Conservation (phyloP, 2,329 filamentous ascomycete species). For the Aurifilum marmelostoma region DNA sequence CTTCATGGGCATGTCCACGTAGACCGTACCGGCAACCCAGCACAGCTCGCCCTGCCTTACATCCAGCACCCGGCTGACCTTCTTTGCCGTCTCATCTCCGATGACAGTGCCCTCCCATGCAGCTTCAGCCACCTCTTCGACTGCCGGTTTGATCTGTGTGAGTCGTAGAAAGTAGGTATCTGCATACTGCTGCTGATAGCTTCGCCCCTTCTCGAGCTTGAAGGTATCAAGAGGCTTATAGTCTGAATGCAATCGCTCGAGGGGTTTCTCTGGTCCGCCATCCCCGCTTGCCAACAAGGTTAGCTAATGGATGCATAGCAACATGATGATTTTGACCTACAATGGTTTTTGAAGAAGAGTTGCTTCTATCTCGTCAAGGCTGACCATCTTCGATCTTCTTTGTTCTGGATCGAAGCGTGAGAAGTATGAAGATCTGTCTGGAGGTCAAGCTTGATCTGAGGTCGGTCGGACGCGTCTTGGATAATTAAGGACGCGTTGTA, state of each 20-base stretch:
- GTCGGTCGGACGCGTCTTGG: slow-evolving; percentile 27
- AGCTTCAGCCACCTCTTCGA: slow-evolving; percentile 72
- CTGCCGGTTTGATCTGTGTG: slow-evolving; percentile 80
- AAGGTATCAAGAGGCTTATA: slow-evolving; percentile 82
- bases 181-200: slow-evolving; percentile 93
- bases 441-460: slow-evolving; percentile 17
- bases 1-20: slow-evolving; percentile 96
- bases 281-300: slow-evolving; percentile 38
- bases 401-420: slow-evolving; percentile 12
- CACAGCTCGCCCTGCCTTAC: slow-evolving; percentile 94
- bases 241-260: slow-evolving; percentile 53
- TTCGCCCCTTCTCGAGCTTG: slow-evolving; percentile 67
- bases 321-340: slow-evolving; percentile 41
- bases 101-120: slow-evolving; percentile 81
- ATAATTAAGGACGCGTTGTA: slow-evolving; percentile 13
- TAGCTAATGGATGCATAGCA: slow-evolving; percentile 20
- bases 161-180: slow-evolving; percentile 97
- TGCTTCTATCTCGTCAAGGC: slow-evolving; percentile 47
- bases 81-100: slow-evolving; percentile 71
- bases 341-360: slow-evolving; percentile 53
- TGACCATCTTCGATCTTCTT: slow-evolving; percentile 43
- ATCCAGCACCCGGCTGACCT: slow-evolving; percentile 87
- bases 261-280: slow-evolving; percentile 39
- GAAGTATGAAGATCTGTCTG: background rate
- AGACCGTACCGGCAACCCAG: slow-evolving; percentile 93